These are phyloP conservation scores for Cladophialophora carrionii DNA, from an alignment of 2,329 filamentous ascomycete genomes.

Conservation along the genomic window DNA sequence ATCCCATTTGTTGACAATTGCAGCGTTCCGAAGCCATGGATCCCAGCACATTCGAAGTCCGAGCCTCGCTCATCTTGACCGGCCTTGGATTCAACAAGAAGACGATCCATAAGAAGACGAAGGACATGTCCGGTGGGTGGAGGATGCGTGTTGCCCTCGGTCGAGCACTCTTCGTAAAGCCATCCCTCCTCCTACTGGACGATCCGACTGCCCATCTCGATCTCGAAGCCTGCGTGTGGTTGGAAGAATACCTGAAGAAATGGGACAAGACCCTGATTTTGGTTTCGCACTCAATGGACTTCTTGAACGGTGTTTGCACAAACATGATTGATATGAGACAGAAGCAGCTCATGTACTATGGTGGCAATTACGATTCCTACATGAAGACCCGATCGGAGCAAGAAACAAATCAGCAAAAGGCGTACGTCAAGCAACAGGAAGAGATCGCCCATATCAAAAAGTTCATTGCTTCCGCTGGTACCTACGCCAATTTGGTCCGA, in stretches of 20 bases:
- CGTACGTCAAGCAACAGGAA: slow-evolving; percentile 98
- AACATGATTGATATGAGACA: slow-evolving; percentile 98
- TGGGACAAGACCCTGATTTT: slow-evolving; percentile 97
- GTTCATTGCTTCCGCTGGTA: slow-evolving; percentile 99
- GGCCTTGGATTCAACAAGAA: slow-evolving; percentile 99
- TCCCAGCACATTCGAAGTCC: slow-evolving; percentile 92
- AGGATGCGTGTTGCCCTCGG: slow-evolving; percentile 98
- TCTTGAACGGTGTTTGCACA: slow-evolving; percentile 97
- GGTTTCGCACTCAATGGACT: slow-evolving; percentile 97
- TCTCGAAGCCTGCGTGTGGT: slow-evolving; percentile 98
- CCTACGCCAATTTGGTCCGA: slow-evolving; percentile 97
- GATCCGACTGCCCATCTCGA: slow-evolving; percentile 99
- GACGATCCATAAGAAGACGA: slow-evolving; percentile 99
- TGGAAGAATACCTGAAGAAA: slow-evolving; percentile 99
- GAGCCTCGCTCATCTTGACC: slow-evolving; percentile 93
- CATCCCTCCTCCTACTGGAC: slow-evolving; percentile 90
- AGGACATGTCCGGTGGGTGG: slow-evolving; percentile 99
- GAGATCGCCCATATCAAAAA: slow-evolving; percentile 99
- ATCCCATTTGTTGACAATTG: slow-evolving; percentile 38
- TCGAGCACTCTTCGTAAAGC: slow-evolving; percentile 98
- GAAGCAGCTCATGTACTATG: slow-evolving; percentile 91
- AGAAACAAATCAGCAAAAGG: slow-evolving; percentile 98
- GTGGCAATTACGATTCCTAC: slow-evolving; percentile 99
- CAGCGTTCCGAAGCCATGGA: slow-evolving; percentile 99
- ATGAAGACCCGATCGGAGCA: slow-evolving; percentile 91